Evolutionary conservation across 495 filamentous ascomycete species (phyloP), one percentile per base, ranked within the genome.

Genomic region (Pyronema domesticum): DNA sequence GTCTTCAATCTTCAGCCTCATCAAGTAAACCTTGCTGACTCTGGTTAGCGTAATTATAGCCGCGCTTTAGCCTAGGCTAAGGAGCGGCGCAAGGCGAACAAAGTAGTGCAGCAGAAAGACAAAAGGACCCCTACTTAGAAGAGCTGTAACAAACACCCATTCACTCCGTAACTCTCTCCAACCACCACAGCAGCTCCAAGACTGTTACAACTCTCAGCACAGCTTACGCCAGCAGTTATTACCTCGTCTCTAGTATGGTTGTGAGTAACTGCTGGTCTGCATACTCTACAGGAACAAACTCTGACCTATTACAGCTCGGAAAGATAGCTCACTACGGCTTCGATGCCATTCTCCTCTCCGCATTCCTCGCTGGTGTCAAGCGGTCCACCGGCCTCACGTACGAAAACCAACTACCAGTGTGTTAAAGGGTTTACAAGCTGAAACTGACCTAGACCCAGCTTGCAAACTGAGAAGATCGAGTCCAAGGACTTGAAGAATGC

Each of bases 351-450:
- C 78, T 96, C 58, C 55, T 98, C 69, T 98, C 91, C 45, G 83
- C 91, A 54, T 88, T 95, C 65, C 83, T 98, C 44, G 91, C 91
- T 15, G 91, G 91, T 61, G 85, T 98, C 72, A 87, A 91, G 69
- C 86, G 91, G 46, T 94, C 87, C 53, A 96, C 91, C 39, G 91
- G 91, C 65, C 75, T 98, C 67, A 94, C 91, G 91, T 98, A 89
- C 75, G 83, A 30, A 81, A 60, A 65, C 70, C 43, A 19, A 15
- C 23, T 30, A 23, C 23, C 37, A 15, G 43, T 46, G 5, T 23
- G 42, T 37, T 34, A 46, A 56, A 51, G 45, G 49, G 43, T 46
- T 13, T 13, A 42, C 11, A 34, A 55, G 60, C 57, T 57, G 57
- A 59, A 60, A 64, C 60, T 63, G 42, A 63, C 57, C 34, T 46